phyloP scores from a whole-genome alignment of 225 moss, liverwort and hornwort genomes.

The Polytrichum formosum region DNA sequence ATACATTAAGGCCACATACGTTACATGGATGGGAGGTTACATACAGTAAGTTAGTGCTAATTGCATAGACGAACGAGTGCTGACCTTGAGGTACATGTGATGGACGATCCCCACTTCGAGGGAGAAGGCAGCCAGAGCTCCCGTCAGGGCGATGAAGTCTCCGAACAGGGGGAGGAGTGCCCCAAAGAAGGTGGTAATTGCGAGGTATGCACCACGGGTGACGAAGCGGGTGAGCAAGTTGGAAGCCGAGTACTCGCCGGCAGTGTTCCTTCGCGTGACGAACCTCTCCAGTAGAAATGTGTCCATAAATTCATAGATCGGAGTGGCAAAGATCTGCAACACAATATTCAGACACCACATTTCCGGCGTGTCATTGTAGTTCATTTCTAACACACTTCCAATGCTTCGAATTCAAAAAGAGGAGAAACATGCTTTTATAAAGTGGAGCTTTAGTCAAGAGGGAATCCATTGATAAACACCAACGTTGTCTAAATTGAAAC shows the following conservation, averaged over 20 bases:
- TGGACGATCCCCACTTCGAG: slow-evolving; percentile 41
- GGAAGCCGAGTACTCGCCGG: neutral
- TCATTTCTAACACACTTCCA: no score
- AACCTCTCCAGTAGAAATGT: slow-evolving; percentile 20
- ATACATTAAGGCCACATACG: no score
- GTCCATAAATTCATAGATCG: slow-evolving; percentile 46
- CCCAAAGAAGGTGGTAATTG: slow-evolving; percentile 18
- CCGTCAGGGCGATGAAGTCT: slow-evolving; percentile 40
- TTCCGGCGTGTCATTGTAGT: no score
- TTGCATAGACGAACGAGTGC: neutral
- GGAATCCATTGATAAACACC: no score
- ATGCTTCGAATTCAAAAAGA: no score
- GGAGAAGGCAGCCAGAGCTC: slow-evolving; percentile 35
- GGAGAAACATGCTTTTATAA: no score
- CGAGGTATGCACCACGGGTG: slow-evolving; percentile 21
- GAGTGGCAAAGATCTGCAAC: slow-evolving; percentile 35
- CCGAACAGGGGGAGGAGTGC: slow-evolving; percentile 37
- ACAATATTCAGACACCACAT: neutral
- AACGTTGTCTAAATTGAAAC: no score
- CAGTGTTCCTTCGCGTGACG: neutral
- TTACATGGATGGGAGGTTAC: no score
- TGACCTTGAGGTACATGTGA: slow-evolving; percentile 49
- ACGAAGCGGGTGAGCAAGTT: slow-evolving; percentile 16
- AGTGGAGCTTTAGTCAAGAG: no score
- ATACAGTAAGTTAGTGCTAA: neutral